These are phyloP conservation scores for Capsicum pubescens DNA, from an alignment of 257 asterid species.

Conservation along the genomic window DNA sequence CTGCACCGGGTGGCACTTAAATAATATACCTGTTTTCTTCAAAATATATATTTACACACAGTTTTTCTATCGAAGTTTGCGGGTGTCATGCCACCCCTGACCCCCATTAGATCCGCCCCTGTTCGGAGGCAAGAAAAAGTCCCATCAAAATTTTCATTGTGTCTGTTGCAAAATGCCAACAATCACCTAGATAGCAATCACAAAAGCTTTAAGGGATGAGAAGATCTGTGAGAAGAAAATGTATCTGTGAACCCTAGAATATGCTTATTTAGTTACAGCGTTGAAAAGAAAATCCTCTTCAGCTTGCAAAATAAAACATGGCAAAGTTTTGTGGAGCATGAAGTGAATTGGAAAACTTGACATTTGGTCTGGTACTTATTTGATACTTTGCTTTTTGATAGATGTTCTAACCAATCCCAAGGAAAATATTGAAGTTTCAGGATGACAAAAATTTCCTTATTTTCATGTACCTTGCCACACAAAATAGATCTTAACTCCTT, in stretches of 20 bases:
- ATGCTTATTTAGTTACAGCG: neutral
- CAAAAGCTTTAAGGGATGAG: neutral
- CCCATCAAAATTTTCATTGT: neutral
- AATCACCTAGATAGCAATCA: neutral
- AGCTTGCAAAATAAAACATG: neutral
- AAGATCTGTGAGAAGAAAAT: neutral
- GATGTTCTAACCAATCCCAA: neutral
- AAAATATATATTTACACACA: no score
- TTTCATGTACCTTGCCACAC: neutral
- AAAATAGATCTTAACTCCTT: neutral
- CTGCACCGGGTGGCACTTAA: no score
- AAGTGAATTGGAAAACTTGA: neutral
- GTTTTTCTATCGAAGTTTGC: no score
- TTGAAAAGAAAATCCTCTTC: neutral
- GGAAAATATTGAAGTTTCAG: neutral
- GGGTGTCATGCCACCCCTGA: no score
- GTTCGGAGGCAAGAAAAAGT: neutral
- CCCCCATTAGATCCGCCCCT: no score
- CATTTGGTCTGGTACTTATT: slow-evolving; percentile 4
- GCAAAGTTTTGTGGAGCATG: neutral
- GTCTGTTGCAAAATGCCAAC: neutral
- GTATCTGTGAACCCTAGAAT: neutral
- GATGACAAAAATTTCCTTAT: neutral
- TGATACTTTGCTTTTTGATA: neutral
- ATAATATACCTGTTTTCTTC: no score